Evolutionary conservation across 768 basidiomycete species (phyloP).

Genomic region (Myochromella boudieri): DNA sequence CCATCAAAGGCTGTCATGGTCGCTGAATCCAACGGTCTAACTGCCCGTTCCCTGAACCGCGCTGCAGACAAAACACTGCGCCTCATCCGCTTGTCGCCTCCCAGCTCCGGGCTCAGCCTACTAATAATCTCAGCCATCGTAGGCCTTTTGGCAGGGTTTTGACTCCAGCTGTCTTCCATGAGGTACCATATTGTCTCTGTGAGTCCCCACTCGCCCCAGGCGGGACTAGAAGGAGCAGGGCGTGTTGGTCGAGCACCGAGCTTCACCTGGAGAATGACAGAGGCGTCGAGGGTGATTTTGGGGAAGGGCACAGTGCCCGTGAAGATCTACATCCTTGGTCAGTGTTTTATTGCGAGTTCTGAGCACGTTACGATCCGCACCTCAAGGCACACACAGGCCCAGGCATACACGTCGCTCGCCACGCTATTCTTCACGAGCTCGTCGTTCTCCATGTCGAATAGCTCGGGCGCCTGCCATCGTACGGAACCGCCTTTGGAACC

Average conservation of each 20-base stretch:
- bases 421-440: background rate
- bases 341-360: too few relatives aligned
- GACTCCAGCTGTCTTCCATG: background rate
- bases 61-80: too few relatives aligned
- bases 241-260: background rate
- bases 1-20: too few relatives aligned
- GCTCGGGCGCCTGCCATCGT: constrained; percentile 4
- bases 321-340: background rate
- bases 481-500: background rate
- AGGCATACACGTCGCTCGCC: constrained; percentile 3
- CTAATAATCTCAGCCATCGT: background rate
- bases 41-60: too few relatives aligned
- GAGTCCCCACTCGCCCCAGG: constrained; percentile 2
- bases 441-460: background rate
- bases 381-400: background rate
- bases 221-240: background rate
- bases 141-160: background rate
- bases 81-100: too few relatives aligned
- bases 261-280: background rate
- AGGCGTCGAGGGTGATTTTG: background rate
- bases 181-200: constrained; percentile 1
- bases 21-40: too few relatives aligned
- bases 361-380: too few relatives aligned
- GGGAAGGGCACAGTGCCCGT: background rate
- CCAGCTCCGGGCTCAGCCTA: background rate